Conservation (phyloP, 345 rosid species). For the Salix caprea region DNA sequence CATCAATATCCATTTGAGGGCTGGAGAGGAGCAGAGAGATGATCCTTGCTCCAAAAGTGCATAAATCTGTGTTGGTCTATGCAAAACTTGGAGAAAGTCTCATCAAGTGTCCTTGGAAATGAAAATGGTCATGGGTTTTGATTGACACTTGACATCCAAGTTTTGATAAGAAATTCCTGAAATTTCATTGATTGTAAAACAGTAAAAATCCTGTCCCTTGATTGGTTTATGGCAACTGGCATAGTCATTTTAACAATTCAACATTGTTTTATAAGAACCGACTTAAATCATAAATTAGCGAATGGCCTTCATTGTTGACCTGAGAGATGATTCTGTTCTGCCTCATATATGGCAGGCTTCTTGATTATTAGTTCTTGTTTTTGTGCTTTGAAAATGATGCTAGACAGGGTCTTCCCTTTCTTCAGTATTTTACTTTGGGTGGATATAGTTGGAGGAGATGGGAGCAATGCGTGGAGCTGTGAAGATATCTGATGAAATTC, state of each 20-base stretch:
- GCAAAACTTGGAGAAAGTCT: not conserved
- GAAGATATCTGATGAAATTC: constrained; percentile 52
- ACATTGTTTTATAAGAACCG: not conserved
- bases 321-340: not conserved
- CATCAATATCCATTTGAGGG: not conserved
- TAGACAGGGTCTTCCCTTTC: not conserved
- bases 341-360: not conserved
- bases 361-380: not conserved
- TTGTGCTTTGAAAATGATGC: not conserved
- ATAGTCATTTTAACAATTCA: not conserved
- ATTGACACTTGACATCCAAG: not conserved
- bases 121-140: not conserved
- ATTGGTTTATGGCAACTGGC: not conserved
- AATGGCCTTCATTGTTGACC: not conserved
- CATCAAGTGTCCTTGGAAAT: not conserved
- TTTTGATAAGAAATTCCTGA: not conserved
- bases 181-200: not conserved
- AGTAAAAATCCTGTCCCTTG: not conserved
- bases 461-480: constrained; percentile 88
- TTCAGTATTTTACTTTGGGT: constrained; percentile 27
- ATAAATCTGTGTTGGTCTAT: not conserved
- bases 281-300: not conserved
- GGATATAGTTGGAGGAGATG: constrained; percentile 84
- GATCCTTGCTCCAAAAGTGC: not conserved
- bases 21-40: not conserved